A percentile compares a stretch with the other conserved stretches of the same genome.
phyloP scores from a whole-genome alignment of 1,284 basidiomycete species.

The Ganoderma lingzhi region DNA sequence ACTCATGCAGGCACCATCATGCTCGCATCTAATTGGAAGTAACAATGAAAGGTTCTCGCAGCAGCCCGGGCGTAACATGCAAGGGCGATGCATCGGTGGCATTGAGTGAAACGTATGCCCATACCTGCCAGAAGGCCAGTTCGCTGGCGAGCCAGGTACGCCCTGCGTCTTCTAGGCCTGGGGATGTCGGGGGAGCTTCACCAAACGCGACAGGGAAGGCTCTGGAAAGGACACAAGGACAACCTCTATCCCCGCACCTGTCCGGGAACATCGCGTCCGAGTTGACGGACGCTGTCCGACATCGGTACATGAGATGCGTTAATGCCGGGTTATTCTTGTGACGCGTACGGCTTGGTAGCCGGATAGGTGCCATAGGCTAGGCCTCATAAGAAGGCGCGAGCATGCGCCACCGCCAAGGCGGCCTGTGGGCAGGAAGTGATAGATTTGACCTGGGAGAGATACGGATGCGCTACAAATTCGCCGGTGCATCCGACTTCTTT shows the following conservation, averaged over 20 bases:
- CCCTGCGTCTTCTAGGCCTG: constrained; percentile 9
- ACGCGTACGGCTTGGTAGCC: constrained; percentile 10
- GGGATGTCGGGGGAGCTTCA: constrained; percentile 13
- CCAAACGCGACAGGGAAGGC: constrained; percentile 6
- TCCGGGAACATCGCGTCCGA: constrained; percentile 23
- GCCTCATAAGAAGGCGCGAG: constrained; percentile 7
- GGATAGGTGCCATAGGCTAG: constrained; percentile 1
- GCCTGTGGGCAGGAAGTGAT: constrained; percentile 19
- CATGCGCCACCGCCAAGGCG: background rate
- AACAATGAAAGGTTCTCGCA: background rate
- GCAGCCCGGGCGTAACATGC: constrained; percentile 12
- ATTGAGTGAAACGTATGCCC: constrained; percentile 13
- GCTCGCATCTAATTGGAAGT: constrained; percentile 7
- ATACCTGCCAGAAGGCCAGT: background rate
- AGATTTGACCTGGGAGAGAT: constrained; percentile 24
- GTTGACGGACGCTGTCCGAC: constrained; percentile 10
- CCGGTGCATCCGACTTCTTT: constrained; percentile 27
- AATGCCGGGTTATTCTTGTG: constrained; percentile 10
- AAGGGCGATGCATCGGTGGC: constrained; percentile 13
- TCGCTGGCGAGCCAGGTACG: constrained; percentile 11
- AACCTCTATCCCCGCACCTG: constrained; percentile 7
- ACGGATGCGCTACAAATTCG: constrained; percentile 25
- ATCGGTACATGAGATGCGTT: constrained; percentile 6
- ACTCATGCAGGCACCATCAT: constrained; percentile 19
- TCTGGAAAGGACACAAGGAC: background rate